phyloP scores from a whole-genome alignment of 768 basidiomycete genomes.

The Phylloporus arenicola region DNA sequence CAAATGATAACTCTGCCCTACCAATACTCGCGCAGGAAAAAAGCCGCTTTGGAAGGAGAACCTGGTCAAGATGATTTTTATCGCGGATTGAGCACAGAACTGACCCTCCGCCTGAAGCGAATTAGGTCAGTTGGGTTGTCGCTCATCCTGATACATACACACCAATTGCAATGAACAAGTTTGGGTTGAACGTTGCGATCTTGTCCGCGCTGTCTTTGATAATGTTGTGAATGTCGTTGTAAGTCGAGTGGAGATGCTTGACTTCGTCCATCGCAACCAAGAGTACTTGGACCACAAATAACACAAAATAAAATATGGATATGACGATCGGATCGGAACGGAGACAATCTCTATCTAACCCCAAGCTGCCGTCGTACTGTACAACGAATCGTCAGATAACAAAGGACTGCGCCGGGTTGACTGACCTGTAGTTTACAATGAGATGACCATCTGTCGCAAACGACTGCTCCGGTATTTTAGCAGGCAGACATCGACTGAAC shows the following conservation, averaged over 20 bases:
- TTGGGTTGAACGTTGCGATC: constrained; percentile 84
- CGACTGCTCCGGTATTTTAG: constrained; percentile 46
- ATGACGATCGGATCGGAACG: not conserved
- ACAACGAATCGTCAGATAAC: constrained; percentile 2
- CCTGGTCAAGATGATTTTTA: constrained; percentile 10
- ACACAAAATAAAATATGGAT: too few relatives aligned
- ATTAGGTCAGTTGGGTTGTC: not conserved
- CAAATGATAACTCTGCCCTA: constrained; percentile 21
- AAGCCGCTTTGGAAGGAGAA: constrained; percentile 60
- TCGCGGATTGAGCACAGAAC: constrained; percentile 28
- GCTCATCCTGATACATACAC: constrained; percentile 12
- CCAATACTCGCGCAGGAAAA: constrained; percentile 92
- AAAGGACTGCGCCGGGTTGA: not conserved
- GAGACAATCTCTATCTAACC: constrained; percentile 32
- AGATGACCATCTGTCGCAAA: constrained; percentile 85
- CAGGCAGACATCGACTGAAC: not conserved
- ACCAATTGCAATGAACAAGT: constrained; percentile 83
- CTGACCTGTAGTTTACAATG: constrained; percentile 87
- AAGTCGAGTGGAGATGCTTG: constrained; percentile 68
- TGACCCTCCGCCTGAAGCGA: constrained; percentile 71
- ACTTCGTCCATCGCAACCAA: constrained; percentile 38
- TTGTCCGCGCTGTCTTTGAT: constrained; percentile 61
- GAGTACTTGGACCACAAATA: too few relatives aligned
- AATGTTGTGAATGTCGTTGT: constrained; percentile 90
- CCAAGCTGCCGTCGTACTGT: constrained; percentile 62